Evolutionary conservation across 108 stramenopile genomes (phyloP).

Genomic region (Cyclotella sp.): DNA sequence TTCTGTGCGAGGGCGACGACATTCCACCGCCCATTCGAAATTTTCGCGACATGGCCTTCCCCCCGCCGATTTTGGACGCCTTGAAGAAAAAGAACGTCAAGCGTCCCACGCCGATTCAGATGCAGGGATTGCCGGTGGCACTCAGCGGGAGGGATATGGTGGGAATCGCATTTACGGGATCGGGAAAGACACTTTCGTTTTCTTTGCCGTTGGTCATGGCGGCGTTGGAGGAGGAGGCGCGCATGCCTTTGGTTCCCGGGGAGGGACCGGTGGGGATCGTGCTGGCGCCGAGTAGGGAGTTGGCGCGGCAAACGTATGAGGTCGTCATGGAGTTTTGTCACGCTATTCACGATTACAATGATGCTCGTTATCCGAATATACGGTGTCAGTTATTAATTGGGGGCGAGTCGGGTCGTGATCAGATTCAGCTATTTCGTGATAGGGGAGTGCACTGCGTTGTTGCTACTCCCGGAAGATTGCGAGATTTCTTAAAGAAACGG

Average conservation of each 20-base stretch:
- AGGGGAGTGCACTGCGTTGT: constrained; percentile 93
- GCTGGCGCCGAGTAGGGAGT: constrained; percentile 95
- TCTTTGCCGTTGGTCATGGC: constrained; percentile 94
- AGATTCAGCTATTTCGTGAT: constrained; percentile 74
- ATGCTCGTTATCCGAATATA: constrained; percentile 71
- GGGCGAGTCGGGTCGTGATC: constrained; percentile 91
- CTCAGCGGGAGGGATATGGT: constrained; percentile 98
- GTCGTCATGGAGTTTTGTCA: constrained; percentile 81
- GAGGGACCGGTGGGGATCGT: constrained; percentile 98
- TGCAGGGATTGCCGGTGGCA: constrained; percentile 98
- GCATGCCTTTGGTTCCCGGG: constrained; percentile 89
- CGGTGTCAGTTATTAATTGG: constrained; percentile 93
- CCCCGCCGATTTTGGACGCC: constrained; percentile 77
- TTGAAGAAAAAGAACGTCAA: constrained; percentile 89
- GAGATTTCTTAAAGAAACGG: constrained; percentile 91
- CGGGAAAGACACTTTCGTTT: constrained; percentile 97
- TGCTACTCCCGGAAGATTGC: constrained; percentile 95
- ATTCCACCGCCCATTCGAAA: constrained; percentile 90
- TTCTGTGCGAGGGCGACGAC: constrained; percentile 93
- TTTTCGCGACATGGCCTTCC: constrained; percentile 96
- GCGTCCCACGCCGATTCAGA: constrained; percentile 98
- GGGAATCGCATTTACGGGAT: constrained; percentile 98
- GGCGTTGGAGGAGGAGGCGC: constrained; percentile 96
- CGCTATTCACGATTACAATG: constrained; percentile 12
- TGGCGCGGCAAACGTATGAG: constrained; percentile 97